Percentiles rank a stretch among this genome's conserved stretches.
phyloP scores from a whole-genome alignment of 2,329 filamentous ascomycete genomes.

The Phoma sp. region DNA sequence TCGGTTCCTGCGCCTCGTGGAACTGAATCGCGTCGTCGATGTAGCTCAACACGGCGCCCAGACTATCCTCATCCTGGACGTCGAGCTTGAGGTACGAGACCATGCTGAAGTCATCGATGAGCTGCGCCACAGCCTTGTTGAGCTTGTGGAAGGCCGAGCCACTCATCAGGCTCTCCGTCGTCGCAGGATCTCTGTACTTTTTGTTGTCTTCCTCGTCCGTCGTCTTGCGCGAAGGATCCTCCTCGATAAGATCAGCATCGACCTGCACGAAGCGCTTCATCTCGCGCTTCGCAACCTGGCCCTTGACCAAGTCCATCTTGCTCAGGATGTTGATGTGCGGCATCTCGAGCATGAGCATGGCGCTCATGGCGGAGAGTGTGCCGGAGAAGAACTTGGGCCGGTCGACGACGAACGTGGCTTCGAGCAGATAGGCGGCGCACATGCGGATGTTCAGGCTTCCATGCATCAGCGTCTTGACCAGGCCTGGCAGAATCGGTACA shows the following conservation, averaged over 20 bases:
- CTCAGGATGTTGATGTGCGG: conserved; percentile 95
- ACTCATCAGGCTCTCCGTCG: conserved; percentile 75
- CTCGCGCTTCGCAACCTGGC: conserved; percentile 84
- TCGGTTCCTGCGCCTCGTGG: conserved; percentile 90
- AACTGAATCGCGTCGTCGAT: conserved; percentile 95
- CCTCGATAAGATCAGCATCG: conserved; percentile 80
- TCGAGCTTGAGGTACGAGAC: conserved; percentile 92
- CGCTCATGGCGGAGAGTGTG: conserved; percentile 94
- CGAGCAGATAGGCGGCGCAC: conserved; percentile 92
- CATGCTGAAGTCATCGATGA: conserved; percentile 99
- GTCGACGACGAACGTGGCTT: conserved; percentile 94
- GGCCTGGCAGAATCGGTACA: conserved; percentile 84
- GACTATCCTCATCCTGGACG: conserved; percentile 89
- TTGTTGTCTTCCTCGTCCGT: conserved; percentile 56
- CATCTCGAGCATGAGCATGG: conserved; percentile 98
- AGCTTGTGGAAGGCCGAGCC: conserved; percentile 81
- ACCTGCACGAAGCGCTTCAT: conserved; percentile 89
- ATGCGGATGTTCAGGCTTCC: conserved; percentile 88
- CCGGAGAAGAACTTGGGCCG: conserved; percentile 97
- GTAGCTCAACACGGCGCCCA: conserved; percentile 82
- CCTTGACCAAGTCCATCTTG: conserved; percentile 97
- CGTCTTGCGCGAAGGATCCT: conserved; percentile 67
- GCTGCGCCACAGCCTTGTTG: conserved; percentile 84
- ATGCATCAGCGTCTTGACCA: conserved; percentile 81
- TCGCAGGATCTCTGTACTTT: conserved; percentile 65